Percentiles rank a stretch among this genome's conserved stretches.
These are phyloP conservation scores for Metschnikowia santaceciliae DNA, from an alignment of 805 yeast species.

Conservation along the genomic window DNA sequence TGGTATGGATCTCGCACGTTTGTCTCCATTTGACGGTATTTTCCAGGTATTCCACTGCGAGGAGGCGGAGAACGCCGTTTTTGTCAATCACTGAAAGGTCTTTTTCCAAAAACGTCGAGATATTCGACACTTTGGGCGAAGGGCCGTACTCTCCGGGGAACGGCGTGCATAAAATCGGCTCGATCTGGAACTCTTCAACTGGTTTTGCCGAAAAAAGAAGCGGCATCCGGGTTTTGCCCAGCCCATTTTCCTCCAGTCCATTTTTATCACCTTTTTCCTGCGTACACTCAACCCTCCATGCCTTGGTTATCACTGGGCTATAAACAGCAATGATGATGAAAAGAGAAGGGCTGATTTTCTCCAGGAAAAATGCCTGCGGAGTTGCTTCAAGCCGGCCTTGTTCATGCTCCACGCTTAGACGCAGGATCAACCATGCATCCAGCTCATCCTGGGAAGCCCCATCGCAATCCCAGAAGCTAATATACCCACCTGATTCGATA, in stretches of 20 bases:
- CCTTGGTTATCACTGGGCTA: constrained; percentile 28
- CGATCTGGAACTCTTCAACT: constrained; percentile 6
- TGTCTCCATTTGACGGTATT: constrained; percentile 50
- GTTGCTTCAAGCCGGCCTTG: constrained; percentile 3
- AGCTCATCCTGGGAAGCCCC: constrained; percentile 27
- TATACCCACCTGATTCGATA: constrained; percentile 28
- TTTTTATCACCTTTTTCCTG: no score
- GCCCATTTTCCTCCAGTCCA: background rate
- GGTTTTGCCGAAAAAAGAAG: constrained; percentile 2
- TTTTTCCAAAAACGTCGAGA: constrained; percentile 50
- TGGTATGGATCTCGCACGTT: constrained; percentile 50
- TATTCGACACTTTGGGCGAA: constrained; percentile 45
- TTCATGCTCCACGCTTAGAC: constrained; percentile 12
- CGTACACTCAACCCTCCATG: constrained; percentile 38
- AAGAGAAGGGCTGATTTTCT: constrained; percentile 10
- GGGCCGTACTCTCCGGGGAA: constrained; percentile 34
- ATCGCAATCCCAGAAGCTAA: constrained; percentile 63
- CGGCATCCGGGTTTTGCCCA: background rate
- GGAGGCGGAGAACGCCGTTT: constrained; percentile 25
- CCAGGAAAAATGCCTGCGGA: constrained; percentile 25
- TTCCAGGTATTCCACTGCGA: constrained; percentile 17
- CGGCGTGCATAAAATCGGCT: constrained; percentile 17
- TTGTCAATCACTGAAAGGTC: constrained; percentile 53
- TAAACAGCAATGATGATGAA: constrained; percentile 52
- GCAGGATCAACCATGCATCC: constrained; percentile 24